phyloP scores from a whole-genome alignment of 2,329 filamentous ascomycete species.

The Fusarium aywerte region DNA sequence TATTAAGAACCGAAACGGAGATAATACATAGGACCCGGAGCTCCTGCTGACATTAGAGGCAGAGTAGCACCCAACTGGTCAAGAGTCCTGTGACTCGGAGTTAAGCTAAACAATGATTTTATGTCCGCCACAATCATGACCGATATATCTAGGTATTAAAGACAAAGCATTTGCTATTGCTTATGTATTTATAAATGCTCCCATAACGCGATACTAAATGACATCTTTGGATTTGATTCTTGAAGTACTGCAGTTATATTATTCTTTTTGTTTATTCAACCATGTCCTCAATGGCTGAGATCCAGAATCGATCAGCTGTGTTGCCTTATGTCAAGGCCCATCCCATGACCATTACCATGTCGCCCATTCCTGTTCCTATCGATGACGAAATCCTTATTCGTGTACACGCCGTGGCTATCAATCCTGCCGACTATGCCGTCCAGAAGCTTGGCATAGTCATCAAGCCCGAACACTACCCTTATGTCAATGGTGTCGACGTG shows the following conservation, averaged over 20 bases:
- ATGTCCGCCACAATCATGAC: background rate
- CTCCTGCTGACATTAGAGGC: too few species aligned
- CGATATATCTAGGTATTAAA: background rate
- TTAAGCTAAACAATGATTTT: background rate
- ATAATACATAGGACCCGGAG: too few species aligned
- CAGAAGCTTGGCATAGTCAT: background rate
- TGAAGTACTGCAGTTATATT: accelerated
- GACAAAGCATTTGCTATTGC: accelerated
- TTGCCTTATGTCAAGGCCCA: background rate
- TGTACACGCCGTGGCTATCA: background rate
- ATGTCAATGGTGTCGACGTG: background rate
- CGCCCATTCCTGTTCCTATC: accelerated
- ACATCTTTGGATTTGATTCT: too few species aligned
- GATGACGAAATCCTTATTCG: background rate
- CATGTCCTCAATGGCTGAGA: background rate
- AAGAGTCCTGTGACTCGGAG: background rate
- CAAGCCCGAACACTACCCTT: background rate
- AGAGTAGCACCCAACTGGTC: too few species aligned
- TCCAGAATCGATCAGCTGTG: background rate
- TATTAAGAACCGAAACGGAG: too few species aligned
- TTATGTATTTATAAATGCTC: accelerated
- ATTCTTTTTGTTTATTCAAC: background rate
- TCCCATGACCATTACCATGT: background rate
- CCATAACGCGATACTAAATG: too few species aligned
- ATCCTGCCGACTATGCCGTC: background rate